Base-by-base conservation (phyloP, 23 red algal genomes). In the Chondrus crispus region DNA sequence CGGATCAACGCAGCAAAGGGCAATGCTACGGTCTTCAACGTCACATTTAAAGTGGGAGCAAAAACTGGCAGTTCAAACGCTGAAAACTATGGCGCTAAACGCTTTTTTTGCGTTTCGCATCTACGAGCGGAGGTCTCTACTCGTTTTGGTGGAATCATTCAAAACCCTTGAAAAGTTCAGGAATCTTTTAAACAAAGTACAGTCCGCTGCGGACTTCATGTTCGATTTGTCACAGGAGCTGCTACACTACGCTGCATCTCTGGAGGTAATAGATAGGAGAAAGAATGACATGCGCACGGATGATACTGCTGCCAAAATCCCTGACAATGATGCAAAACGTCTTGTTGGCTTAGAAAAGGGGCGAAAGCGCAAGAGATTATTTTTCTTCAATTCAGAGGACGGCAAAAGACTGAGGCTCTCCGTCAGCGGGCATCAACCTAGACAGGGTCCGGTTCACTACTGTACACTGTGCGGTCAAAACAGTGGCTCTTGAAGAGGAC, bases 201-300 rank as follows among this genome's bases (percentile, higher is more conserved):
- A 76, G 43, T 76, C 8, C 28, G 43, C 71, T 76, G 71, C 71
- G 28, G 71, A 42, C 5, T 76, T 76, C 44, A 76, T 76, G 71
- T 48, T 48, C 39, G 71, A 76, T 8, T 43, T 20, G 28, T 76
- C 71, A 40, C 19, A 28, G 71, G 71, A 76, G 11, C 43, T 76
- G 39, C 7, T 76, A 40, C 11, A 43, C 37, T 20, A 76, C 71
- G 71, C 71, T 37, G 58, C 58, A 30, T 30, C 24, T 64, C 58
- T 64, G 26, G 58, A 64, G 16, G 24, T 64, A n/a, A 64, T 64
- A 30, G 58, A 64, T 77, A 20, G 71, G 44, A 77, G 1, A 46
- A 24, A 42, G 38, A 37, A 24, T 19, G 1, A 66, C 26, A 32
- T 32, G 26, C 26, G 18, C 1, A 66, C 60, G 26, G 60, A 66